Evolutionary conservation across 768 basidiomycete genomes (phyloP), one percentile per base, ranked within the genome.

Genomic region (Boletus sp.): DNA sequence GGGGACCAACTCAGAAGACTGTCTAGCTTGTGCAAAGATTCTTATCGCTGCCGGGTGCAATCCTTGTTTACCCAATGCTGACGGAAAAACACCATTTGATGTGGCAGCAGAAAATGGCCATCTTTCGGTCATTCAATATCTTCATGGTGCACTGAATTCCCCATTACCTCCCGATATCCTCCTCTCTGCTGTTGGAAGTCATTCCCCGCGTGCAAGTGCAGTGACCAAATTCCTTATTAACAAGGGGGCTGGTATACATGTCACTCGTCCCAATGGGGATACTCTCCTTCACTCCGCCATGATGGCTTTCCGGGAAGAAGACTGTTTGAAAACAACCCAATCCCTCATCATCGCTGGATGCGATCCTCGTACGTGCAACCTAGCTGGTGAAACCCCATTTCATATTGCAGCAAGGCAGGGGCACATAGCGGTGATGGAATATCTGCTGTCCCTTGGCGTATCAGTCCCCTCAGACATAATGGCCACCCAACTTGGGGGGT

Each of bases 151-250:
- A n/a, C n/a, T n/a, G n/a, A n/a, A n/a, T n/a, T n/a, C n/a, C n/a
- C n/a, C n/a, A n/a, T 13, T 25, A 5, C 7, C 34, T 13, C 34
- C 25, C 7, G 5, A 4, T 6, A 7, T 47, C 17, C 34, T 47
- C 34, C 25, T 37, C 5, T 3, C 1, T n/a, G 43, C 1, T 5
- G 43, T n/a, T 11, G 10, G 3, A 1, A 10, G 32, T 5, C 5
- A 6, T 6, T 3, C 2, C 7, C 8, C 10, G 9, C 1, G 0
- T 6, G 11, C 7, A 13, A 27, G 23, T 17, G 5, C 47, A 13
- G 10, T 48, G 13, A 48, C 37, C 47, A 37, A 37, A 27, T 13
- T 50, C 38, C 27, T 59, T 21, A 23, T 58, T 2, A 2, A 15
- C 10, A 53, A 33, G 14, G 51, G 48, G 0, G 51, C 34, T 1